These are phyloP conservation scores for Tritrichomonas musculus DNA, from an alignment of 208 protist genomes.

Conservation along the genomic window DNA sequence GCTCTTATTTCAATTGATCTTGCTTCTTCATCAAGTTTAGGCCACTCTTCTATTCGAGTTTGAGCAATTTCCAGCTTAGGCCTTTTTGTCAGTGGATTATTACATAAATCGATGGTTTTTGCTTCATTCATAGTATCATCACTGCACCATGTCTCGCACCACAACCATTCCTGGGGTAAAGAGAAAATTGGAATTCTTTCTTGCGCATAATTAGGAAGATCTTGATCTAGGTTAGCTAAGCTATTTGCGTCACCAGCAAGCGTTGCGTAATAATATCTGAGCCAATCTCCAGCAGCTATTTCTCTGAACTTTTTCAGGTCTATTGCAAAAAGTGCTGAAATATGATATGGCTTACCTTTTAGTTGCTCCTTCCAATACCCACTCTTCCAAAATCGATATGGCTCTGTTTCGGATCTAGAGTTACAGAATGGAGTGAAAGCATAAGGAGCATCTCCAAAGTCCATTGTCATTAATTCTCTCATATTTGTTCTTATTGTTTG, in stretches of 20 bases:
- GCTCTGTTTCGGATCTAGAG: conserved; percentile 71
- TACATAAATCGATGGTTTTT: conserved; percentile 64
- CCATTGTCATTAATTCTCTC: conserved; percentile 85
- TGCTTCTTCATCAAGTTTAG: neutral
- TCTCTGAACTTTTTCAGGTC: conserved; percentile 53
- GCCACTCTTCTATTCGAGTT: conserved; percentile 21
- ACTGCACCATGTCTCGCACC: conserved; percentile 59
- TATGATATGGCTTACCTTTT: conserved; percentile 53
- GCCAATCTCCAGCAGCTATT: conserved; percentile 46
- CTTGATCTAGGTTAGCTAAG: conserved; percentile 48
- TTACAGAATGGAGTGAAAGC: conserved; percentile 94
- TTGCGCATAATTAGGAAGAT: conserved; percentile 61
- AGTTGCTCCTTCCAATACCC: conserved; percentile 46
- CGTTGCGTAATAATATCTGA: conserved; percentile 53
- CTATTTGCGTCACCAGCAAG: conserved; percentile 51
- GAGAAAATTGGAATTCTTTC: conserved; percentile 54
- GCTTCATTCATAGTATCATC: conserved; percentile 46
- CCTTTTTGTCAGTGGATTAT: conserved; percentile 61
- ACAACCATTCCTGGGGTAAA: conserved; percentile 60
- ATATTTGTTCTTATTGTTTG: conserved; percentile 74
- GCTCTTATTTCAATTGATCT: neutral
- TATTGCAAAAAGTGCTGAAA: conserved; percentile 56
- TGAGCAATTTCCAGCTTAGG: conserved; percentile 52
- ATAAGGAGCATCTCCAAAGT: conserved; percentile 74
- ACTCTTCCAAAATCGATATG: conserved; percentile 61